A percentile compares a stretch with the other conserved stretches of the same genome.
These are phyloP conservation scores for Saccharomyces hybrid DNA, from an alignment of 1,139 yeast species.

Conservation along the genomic window DNA sequence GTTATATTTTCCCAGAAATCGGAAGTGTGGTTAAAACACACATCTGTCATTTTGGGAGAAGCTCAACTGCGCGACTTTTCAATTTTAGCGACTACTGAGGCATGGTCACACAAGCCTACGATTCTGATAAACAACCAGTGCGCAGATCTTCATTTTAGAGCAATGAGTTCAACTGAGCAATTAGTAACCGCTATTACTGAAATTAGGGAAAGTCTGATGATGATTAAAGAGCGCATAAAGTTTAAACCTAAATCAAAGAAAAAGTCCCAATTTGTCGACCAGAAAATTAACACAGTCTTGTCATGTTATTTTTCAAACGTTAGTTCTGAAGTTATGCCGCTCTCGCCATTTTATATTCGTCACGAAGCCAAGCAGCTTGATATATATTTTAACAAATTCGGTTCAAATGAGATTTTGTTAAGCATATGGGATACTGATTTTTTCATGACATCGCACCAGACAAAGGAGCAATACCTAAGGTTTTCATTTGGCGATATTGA, in stretches of 20 bases:
- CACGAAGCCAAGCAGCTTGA: slow-evolving; percentile 20
- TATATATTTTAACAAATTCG: slow-evolving; percentile 15
- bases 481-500: slow-evolving; percentile 21
- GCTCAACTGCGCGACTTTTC: slow-evolving; percentile 16
- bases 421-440: slow-evolving; percentile 22
- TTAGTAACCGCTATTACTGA: slow-evolving; percentile 14
- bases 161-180: slow-evolving; percentile 18
- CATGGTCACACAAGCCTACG: slow-evolving; percentile 13
- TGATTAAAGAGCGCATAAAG: slow-evolving; percentile 8
- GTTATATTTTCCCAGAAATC: slow-evolving; percentile 18
- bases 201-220: slow-evolving; percentile 8
- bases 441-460: slow-evolving; percentile 21
- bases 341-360: slow-evolving; percentile 20
- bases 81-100: slow-evolving; percentile 15
- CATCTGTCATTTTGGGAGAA: slow-evolving; percentile 15
- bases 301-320: slow-evolving; percentile 17
- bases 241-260: neutral
- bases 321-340: slow-evolving; percentile 22
- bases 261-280: neutral
- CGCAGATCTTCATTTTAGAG: slow-evolving; percentile 17
- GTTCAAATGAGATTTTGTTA: slow-evolving; percentile 12
- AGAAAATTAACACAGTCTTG: slow-evolving; percentile 9
- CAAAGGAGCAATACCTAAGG: slow-evolving; percentile 23
- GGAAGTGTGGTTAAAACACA: slow-evolving; percentile 18
- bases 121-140: slow-evolving; percentile 15